phyloP scores from a whole-genome alignment of 164 flowering plant species.

The Vitis riparia region DNA sequence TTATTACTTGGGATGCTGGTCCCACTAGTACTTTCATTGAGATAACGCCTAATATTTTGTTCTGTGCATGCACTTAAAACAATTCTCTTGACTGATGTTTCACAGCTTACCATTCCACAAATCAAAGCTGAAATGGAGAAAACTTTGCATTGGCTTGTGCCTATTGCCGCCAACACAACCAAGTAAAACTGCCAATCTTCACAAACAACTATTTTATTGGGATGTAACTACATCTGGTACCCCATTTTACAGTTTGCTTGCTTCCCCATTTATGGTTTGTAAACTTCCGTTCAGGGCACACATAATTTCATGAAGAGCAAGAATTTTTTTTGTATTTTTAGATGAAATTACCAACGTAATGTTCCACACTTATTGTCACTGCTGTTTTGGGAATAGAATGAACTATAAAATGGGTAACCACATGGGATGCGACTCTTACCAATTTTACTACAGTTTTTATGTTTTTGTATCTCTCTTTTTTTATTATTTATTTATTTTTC shows the following conservation, averaged over 20 bases:
- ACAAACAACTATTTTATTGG: background rate
- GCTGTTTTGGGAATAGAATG: background rate
- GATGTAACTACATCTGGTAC: background rate
- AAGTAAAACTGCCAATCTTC: conserved; percentile 47
- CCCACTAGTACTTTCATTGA: too few species aligned
- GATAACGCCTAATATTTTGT: too few species aligned
- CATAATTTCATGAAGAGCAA: background rate
- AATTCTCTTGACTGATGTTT: background rate
- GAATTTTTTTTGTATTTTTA: background rate
- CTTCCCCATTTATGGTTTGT: background rate
- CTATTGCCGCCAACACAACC: conserved; percentile 91
- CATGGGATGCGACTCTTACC: background rate
- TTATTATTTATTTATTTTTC: background rate
- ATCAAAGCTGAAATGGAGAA: conserved; percentile 98
- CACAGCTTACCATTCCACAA: conserved; percentile 78
- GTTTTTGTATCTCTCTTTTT: background rate
- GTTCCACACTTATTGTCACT: background rate
- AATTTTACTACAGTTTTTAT: background rate
- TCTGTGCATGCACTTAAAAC: too few species aligned
- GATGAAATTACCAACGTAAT: background rate
- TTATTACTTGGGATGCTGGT: too few species aligned
- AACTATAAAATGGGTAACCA: background rate
- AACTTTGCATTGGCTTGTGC: conserved; percentile 96
- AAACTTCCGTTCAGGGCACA: background rate
- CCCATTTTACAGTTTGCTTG: background rate